Percentiles rank a stretch among this genome's conserved stretches.
Conservation (phyloP, 768 basidiomycete species). For the Suillus tomentosus region DNA sequence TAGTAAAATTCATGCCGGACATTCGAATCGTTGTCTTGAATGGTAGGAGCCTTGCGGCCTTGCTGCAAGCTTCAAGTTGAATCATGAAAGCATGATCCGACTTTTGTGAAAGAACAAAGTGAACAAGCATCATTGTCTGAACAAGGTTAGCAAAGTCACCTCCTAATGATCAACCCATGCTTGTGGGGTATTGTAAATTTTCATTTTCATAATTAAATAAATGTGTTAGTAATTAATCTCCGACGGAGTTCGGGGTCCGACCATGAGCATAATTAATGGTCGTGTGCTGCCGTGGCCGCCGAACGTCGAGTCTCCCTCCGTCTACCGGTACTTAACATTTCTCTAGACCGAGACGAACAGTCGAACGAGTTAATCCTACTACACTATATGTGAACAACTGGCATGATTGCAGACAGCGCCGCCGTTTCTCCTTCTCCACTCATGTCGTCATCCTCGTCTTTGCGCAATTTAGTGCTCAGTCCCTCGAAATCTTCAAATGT, state of each 20-base stretch:
- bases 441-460: slow-evolving; percentile 7
- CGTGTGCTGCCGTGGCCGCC: not conserved
- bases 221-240: not conserved
- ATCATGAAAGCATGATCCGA: not conserved
- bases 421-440: not conserved
- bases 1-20: not conserved
- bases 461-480: slow-evolving; percentile 12
- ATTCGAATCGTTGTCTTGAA: not conserved
- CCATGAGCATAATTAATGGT: not conserved
- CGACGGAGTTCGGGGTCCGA: not conserved
- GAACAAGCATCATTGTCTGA: not conserved
- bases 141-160: not conserved
- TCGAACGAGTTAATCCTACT: not conserved
- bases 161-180: not conserved
- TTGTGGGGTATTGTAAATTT: not conserved
- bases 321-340: too few species aligned
- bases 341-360: not conserved
- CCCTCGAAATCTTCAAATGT: slow-evolving; percentile 33
- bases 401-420: not conserved
- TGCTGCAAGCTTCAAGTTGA: not conserved
- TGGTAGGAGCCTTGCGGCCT: not conserved
- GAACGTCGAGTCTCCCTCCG: not conserved
- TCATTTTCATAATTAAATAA: slow-evolving; percentile 7
- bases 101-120: not conserved
- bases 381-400: not conserved